Conservation (phyloP, 2,329 filamentous ascomycete species). For the Colletotrichum sublineola region DNA sequence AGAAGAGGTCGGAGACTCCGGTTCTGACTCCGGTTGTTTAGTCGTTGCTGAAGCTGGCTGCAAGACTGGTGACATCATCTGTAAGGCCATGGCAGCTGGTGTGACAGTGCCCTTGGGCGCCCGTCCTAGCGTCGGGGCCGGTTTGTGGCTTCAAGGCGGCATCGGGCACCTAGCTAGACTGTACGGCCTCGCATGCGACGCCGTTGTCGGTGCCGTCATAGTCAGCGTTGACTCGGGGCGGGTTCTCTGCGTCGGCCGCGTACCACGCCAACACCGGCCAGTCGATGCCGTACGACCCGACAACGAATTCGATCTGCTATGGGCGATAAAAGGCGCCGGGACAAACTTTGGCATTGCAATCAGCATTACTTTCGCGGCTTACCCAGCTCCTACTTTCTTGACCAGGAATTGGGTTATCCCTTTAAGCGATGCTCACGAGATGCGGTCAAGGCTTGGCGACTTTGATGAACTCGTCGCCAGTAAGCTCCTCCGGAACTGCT, state of each 20-base stretch:
- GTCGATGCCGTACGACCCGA: conserved; percentile 55
- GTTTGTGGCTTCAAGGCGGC: conserved; percentile 74
- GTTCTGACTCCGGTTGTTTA: conserved; percentile 47
- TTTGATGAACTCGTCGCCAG: conserved; percentile 57
- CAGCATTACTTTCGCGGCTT: conserved; percentile 65
- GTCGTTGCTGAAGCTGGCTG: conserved; percentile 69
- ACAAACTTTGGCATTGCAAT: conserved; percentile 71
- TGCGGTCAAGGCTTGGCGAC: conserved; percentile 51
- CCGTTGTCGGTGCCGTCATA: conserved; percentile 71
- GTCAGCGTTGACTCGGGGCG: conserved; percentile 63
- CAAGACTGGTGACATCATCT: conserved; percentile 67
- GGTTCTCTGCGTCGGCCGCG: conserved; percentile 64
- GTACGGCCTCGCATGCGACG: conserved; percentile 70
- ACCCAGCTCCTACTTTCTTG: conserved; percentile 55
- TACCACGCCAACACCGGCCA: conserved; percentile 62
- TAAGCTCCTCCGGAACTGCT: conserved; percentile 57
- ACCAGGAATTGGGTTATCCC: conserved; percentile 58
- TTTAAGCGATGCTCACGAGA: conserved; percentile 49
- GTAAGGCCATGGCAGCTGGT: conserved; percentile 58
- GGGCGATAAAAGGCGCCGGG: conserved; percentile 70
- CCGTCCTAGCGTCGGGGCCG: conserved; percentile 73
- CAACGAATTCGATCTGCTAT: conserved; percentile 66
- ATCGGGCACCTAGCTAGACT: conserved; percentile 70
- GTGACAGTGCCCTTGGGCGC: conserved; percentile 71
- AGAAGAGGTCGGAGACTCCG: conserved; percentile 43